Evolutionary conservation across 2,329 filamentous ascomycete species (phyloP), one percentile per base, ranked within the genome.

Genomic region (Thermothelomyces thermophilus): DNA sequence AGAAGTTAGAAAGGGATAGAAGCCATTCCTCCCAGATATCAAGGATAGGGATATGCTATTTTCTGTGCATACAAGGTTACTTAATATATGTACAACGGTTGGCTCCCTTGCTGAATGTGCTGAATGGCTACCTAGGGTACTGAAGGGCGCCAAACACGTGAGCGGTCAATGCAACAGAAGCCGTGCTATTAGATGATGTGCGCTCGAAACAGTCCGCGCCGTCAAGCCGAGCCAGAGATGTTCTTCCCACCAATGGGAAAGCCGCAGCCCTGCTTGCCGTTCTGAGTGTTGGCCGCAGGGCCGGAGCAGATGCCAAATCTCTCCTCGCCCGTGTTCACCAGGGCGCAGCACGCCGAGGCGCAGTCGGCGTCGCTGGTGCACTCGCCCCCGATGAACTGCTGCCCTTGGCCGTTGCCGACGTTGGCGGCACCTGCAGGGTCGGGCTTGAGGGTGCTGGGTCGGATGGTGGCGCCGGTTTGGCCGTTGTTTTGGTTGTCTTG

Each of bases 381-480:
- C 46, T 57, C 61, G 37, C 63, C 63, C 1, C 57, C 60, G 55
- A 65, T 63, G 48, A 64, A 65, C 55, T 65, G 63, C 9, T 22
- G 22, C 24, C 55, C 61, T 8, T 55, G 31, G 22, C 58, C 58
- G 28, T 58, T 62, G 48, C 63, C 63, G 16, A 62, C 61, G 48
- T 62, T 63, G 43, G 45, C 48, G 5, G 63, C 64, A 19, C 69
- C 68, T 19, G 67, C 53, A 5, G 69, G 60, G 22, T 62, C 62
- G 20, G 48, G 53, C 14, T 35, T 28, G 11, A 20, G 54, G 9
- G 40, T 48, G 48, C 50, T 57, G 16, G 53, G 45, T 44, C 48
- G 19, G 44, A 52, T 19, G 14, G 49, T 48, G 16, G 34, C 47
- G 8, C 45, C 54, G 17, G 47, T 33, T 28, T n/a, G 47, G 22